Conservation (phyloP, 2,329 filamentous ascomycete species). For the Bipolaris oryzae region DNA sequence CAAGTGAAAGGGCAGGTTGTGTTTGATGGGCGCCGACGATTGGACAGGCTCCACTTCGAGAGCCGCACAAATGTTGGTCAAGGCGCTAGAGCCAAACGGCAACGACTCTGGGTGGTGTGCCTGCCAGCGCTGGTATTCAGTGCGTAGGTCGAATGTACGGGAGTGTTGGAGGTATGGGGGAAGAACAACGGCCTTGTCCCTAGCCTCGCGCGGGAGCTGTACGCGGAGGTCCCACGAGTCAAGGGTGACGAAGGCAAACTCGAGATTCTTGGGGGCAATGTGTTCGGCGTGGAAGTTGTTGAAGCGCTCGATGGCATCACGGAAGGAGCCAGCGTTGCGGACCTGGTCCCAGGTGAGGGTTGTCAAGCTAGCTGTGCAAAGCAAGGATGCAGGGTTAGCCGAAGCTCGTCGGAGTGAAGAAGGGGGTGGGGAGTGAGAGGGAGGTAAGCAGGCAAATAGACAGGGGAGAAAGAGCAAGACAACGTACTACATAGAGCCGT, state of each 20-base stretch:
- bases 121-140: constrained; percentile 98
- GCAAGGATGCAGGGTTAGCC: constrained; percentile 21
- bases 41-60: constrained; percentile 98
- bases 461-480: constrained; percentile 43
- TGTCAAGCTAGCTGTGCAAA: constrained; percentile 82
- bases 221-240: constrained; percentile 98
- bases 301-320: constrained; percentile 94
- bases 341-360: constrained; percentile 99
- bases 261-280: constrained; percentile 85
- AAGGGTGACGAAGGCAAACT: constrained; percentile 97
- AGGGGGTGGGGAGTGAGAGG: neutral
- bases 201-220: constrained; percentile 94
- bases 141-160: constrained; percentile 92
- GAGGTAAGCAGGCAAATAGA: neutral
- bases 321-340: constrained; percentile 94
- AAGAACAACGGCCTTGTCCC: constrained; percentile 96
- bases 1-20: constrained; percentile 96
- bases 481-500: constrained; percentile 93
- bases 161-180: constrained; percentile 98
- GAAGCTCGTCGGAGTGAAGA: neutral
- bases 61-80: constrained; percentile 97
- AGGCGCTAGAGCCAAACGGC: constrained; percentile 91
- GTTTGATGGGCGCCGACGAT: constrained; percentile 96
- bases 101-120: constrained; percentile 97
- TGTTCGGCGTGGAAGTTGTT: constrained; percentile 93